These are phyloP conservation scores for Tirmania nivea DNA, from an alignment of 495 filamentous ascomycete genomes.

Conservation along the genomic window DNA sequence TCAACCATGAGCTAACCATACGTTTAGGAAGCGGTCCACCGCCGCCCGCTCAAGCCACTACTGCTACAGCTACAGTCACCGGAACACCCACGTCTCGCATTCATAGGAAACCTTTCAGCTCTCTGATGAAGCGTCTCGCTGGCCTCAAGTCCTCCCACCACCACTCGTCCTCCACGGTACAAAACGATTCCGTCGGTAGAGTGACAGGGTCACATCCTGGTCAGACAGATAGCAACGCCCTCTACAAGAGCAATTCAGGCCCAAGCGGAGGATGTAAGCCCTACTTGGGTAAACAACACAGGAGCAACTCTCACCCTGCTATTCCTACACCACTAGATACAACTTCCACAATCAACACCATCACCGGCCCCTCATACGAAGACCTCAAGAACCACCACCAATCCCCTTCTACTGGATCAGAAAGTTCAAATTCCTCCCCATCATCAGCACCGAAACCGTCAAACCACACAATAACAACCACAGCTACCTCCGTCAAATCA, in stretches of 20 bases:
- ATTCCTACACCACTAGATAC: slow-evolving; percentile 5
- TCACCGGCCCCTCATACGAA: background rate
- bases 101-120: slow-evolving; percentile 69
- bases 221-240: background rate
- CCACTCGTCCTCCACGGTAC: background rate
- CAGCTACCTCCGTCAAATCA: slow-evolving; percentile 24
- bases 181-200: background rate
- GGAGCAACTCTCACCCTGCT: slow-evolving; percentile 3
- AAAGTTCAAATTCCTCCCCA: background rate
- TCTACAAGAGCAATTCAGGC: background rate
- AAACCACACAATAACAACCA: slow-evolving; percentile 15
- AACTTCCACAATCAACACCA: slow-evolving; percentile 5
- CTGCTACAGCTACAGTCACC: background rate
- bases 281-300: background rate
- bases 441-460: background rate
- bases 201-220: too few relatives aligned
- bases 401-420: slow-evolving; percentile 4
- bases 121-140: slow-evolving; percentile 83
- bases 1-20: too few relatives aligned
- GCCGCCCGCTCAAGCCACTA: background rate
- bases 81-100: slow-evolving; percentile 23
- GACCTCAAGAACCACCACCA: background rate
- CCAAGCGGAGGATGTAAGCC: background rate
- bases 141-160: slow-evolving; percentile 38
- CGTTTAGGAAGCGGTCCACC: background rate